Evolutionary conservation across 2,329 filamentous ascomycete species (phyloP).

Genomic region (Penicillium sp.): DNA sequence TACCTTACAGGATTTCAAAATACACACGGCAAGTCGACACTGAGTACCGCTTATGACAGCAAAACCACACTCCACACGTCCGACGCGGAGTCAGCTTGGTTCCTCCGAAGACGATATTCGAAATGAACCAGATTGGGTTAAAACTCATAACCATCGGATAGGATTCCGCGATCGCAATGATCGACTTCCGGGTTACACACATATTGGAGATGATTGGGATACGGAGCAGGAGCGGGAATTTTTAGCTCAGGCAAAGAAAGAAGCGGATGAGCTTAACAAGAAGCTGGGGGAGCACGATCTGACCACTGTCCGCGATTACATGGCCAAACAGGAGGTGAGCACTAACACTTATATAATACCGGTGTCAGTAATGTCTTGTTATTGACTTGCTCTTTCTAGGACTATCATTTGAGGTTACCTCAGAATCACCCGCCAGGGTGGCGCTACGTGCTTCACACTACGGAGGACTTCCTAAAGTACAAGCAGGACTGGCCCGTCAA

Average conservation of each 20-base stretch:
- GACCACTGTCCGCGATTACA: background rate
- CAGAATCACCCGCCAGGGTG: conserved; percentile 53
- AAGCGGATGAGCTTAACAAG: conserved; percentile 1
- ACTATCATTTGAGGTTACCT: conserved; percentile 51
- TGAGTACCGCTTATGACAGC: background rate
- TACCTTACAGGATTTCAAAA: no score
- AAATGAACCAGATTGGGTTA: conserved; percentile 3
- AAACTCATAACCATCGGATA: background rate
- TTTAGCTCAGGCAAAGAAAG: background rate
- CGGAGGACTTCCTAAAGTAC: conserved; percentile 56
- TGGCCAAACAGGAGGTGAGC: background rate
- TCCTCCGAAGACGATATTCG: conserved; percentile 1
- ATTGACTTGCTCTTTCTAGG: conserved; percentile 26
- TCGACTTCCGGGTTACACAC: background rate
- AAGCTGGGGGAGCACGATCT: background rate
- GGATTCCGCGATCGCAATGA: background rate
- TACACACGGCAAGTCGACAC: background rate
- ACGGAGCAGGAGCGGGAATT: conserved; percentile 1
- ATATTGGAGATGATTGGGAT: conserved; percentile 6
- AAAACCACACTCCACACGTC: conserved; percentile 6
- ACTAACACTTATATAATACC: no score
- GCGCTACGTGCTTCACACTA: conserved; percentile 55
- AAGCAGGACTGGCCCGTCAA: conserved; percentile 56
- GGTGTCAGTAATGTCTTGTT: background rate
- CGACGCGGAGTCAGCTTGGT: background rate